Evolutionary conservation across 2,329 filamentous ascomycete species (phyloP).

Genomic region (Mariannaea elegans): DNA sequence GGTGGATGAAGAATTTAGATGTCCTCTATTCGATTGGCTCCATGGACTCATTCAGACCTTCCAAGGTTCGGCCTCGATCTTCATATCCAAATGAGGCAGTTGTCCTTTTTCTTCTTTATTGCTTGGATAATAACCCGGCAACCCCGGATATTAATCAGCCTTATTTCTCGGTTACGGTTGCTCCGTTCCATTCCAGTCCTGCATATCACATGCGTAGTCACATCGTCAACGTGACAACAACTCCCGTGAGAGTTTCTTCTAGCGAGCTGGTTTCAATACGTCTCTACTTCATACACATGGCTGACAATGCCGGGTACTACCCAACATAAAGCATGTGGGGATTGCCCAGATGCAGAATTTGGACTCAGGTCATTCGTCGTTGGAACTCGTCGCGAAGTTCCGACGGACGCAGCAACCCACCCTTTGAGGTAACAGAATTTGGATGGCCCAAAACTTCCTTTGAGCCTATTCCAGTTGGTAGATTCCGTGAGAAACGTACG

Average conservation of each 20-base stretch:
- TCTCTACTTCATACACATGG: slow-evolving; percentile 12
- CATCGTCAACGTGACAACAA: slow-evolving; percentile 2
- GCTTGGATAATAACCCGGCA: background rate
- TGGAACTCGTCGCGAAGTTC: slow-evolving; percentile 14
- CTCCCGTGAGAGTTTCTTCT: background rate
- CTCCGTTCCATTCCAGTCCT: slow-evolving; percentile 1
- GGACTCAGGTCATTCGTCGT: slow-evolving; percentile 9
- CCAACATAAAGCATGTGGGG: slow-evolving; percentile 22
- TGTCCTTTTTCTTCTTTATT: background rate
- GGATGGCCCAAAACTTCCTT: slow-evolving; percentile 22
- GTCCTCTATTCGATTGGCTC: background rate
- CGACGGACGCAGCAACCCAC: slow-evolving; percentile 11
- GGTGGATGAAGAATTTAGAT: background rate
- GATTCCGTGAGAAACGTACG: slow-evolving; percentile 24
- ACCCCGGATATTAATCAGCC: background rate
- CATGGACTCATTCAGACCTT: background rate
- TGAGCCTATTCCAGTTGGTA: slow-evolving; percentile 14
- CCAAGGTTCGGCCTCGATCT: background rate
- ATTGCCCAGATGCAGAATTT: slow-evolving; percentile 24
- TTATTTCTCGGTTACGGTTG: slow-evolving; percentile 7
- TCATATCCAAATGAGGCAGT: background rate
- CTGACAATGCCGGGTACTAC: slow-evolving; percentile 23
- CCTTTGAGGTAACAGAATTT: background rate
- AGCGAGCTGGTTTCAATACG: slow-evolving; percentile 1
- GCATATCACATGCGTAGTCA: slow-evolving; percentile 17